Conservation (phyloP, 495 filamentous ascomycete genomes). For the Aspergillus homomorphus region DNA sequence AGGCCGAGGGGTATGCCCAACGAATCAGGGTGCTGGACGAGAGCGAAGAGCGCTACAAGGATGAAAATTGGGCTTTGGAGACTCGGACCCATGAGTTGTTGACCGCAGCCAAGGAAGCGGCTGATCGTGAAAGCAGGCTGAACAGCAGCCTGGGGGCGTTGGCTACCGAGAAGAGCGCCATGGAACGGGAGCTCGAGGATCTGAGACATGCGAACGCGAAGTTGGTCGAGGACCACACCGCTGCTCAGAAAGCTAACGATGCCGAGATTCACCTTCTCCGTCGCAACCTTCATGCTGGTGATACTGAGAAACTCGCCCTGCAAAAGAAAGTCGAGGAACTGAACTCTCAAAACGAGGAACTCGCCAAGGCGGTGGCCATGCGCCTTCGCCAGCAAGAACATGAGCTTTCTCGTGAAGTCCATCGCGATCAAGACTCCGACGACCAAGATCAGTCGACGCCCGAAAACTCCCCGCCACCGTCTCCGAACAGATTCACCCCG, state of each 20-base stretch:
- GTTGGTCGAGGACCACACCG: constrained; percentile 73
- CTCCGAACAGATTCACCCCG: constrained; percentile 85
- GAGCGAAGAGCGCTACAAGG: constrained; percentile 91
- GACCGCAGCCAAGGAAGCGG: constrained; percentile 63
- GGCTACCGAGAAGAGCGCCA: constrained; percentile 68
- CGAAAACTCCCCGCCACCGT: constrained; percentile 85
- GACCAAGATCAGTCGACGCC: constrained; percentile 70
- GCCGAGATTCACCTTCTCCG: constrained; percentile 77
- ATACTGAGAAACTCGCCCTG: constrained; percentile 68
- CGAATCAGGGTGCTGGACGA: constrained; percentile 81
- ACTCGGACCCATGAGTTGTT: constrained; percentile 80
- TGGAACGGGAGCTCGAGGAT: constrained; percentile 85
- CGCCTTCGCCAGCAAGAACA: constrained; percentile 65
- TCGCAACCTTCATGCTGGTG: constrained; percentile 67
- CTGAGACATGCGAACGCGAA: constrained; percentile 73
- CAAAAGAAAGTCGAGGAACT: constrained; percentile 84
- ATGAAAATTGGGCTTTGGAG: constrained; percentile 96
- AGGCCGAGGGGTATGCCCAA: constrained; percentile 74
- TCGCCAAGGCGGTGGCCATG: constrained; percentile 74
- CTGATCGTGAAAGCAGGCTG: constrained; percentile 78
- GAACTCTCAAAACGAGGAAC: constrained; percentile 79
- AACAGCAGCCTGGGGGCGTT: constrained; percentile 62
- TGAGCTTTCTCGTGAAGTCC: constrained; percentile 53
- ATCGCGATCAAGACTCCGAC: constrained; percentile 61
- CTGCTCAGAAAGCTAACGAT: constrained; percentile 77